These are phyloP conservation scores for Fraxinus latifolia DNA, from an alignment of 305 asterid genomes.

Conservation along the genomic window DNA sequence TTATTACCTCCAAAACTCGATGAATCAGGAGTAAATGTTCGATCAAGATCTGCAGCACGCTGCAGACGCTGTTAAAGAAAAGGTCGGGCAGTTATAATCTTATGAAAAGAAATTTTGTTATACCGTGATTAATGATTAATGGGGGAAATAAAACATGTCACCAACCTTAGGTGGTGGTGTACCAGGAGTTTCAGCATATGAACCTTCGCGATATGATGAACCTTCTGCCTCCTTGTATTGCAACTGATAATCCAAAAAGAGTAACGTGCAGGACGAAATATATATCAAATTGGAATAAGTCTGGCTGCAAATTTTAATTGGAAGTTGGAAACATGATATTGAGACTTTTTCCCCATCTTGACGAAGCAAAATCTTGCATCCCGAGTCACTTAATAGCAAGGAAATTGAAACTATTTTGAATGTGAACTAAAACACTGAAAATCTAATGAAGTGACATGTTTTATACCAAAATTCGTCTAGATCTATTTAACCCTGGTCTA, in stretches of 20 bases:
- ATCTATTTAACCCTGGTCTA: background rate
- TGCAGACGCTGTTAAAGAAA: slow-evolving; percentile 53
- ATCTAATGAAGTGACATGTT: background rate
- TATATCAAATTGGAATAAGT: slow-evolving; percentile 1
- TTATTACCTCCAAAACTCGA: slow-evolving; percentile 63
- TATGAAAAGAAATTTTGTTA: background rate
- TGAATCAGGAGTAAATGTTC: slow-evolving; percentile 76
- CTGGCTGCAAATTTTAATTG: background rate
- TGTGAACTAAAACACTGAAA: background rate
- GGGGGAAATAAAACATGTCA: background rate
- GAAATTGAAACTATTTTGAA: background rate
- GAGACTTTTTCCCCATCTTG: slow-evolving; percentile 11
- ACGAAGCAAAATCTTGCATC: background rate
- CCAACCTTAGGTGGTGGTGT: slow-evolving; percentile 92
- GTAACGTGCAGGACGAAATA: slow-evolving; percentile 12
- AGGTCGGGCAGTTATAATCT: background rate
- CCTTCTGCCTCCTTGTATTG: slow-evolving; percentile 96
- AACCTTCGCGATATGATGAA: slow-evolving; percentile 76
- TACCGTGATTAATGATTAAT: background rate
- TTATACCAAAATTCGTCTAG: background rate
- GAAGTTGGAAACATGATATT: background rate
- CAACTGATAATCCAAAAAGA: slow-evolving; percentile 43
- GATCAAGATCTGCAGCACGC: slow-evolving; percentile 74
- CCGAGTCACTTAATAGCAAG: background rate
- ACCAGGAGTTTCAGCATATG: slow-evolving; percentile 84